Evolutionary conservation across 495 filamentous ascomycete genomes (phyloP).

Genomic region (Lasiosphaeria miniovina): DNA sequence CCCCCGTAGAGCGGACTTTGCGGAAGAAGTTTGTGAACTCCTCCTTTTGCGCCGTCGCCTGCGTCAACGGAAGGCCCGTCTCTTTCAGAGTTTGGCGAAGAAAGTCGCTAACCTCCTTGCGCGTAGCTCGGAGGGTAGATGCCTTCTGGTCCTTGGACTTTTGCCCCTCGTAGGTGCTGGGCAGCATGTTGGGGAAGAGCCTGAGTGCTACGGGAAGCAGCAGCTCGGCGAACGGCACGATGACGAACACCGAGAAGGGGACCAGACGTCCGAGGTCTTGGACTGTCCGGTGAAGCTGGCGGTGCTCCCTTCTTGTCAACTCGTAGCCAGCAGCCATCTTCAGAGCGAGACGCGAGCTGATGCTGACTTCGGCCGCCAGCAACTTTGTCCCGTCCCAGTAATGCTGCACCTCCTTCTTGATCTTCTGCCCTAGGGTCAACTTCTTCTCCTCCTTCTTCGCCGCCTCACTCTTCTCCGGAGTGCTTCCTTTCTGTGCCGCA

Average conservation of each 20-base stretch:
- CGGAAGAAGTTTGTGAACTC: constrained; percentile 98
- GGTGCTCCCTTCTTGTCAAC: constrained; percentile 85
- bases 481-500: constrained; percentile 32
- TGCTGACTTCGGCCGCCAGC: constrained; percentile 85
- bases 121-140: constrained; percentile 73
- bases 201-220: constrained; percentile 91
- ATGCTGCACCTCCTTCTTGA: constrained; percentile 87
- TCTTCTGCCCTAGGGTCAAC: constrained; percentile 81
- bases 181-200: constrained; percentile 94
- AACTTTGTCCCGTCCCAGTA: constrained; percentile 99
- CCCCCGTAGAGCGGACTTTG: constrained; percentile 89
- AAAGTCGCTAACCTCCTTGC: constrained; percentile 92
- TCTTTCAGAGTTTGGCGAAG: constrained; percentile 87
- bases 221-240: constrained; percentile 93
- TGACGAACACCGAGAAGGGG: constrained; percentile 94
- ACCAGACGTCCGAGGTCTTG: constrained; percentile 91
- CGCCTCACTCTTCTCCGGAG: constrained; percentile 26
- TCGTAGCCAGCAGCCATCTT: constrained; percentile 99
- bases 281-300: constrained; percentile 88
- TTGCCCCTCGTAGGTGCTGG: constrained; percentile 94
- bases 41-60: constrained; percentile 82
- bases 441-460: constrained; percentile 72
- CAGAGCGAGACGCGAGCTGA: constrained; percentile 82
- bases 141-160: constrained; percentile 86
- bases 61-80: constrained; percentile 83